Evolutionary conservation across 2,329 filamentous ascomycete genomes (phyloP), one percentile per base, ranked within the genome.

Genomic region (Sporothrix globosa): DNA sequence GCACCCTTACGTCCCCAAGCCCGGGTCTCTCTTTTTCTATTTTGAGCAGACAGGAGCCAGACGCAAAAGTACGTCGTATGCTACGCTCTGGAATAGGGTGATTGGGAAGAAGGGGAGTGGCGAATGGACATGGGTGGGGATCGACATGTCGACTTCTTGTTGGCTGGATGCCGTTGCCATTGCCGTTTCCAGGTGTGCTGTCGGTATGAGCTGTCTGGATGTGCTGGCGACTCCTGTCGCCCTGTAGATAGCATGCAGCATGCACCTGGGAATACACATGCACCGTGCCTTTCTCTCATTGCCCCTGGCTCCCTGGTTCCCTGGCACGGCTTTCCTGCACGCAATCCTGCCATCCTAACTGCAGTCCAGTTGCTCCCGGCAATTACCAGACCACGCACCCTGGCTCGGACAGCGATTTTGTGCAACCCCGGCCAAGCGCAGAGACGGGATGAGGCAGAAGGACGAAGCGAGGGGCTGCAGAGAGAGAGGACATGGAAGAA

Each of bases 21-120:
- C 13, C n/a, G 21, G n/a, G 4, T 27, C 13, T 21, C 2, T 7
- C 13, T 24, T 24, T 13, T 27, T 46, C 58, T 21, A 63, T 44
- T 27, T 30, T 68, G 39, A 48, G 66, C 66, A 68, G 66, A 68
- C 65, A 27, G 13, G 48, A 50, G 44, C n/a, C 21, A 4, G 30
- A 21, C 65, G 65, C 65, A 67, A 41, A 67, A 67, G 30, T 67
- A 67, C 34, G 34, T 27, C 41, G 30, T 54, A 24, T 67, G 48
- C 48, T 27, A 34, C 46, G 65, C 50, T 27, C 65, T 61, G 13
- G 48, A 14, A 19, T 19, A 10, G 9, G 63, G 65, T 17, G 44
- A 2, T 34, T 34, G 34, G 34, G 34, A 34, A 34, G 34, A 5
- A 30, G 34, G 41, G 11, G 21, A 7, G 34, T 13, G 50, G 50